Evolutionary conservation across 768 basidiomycete species (phyloP), one percentile per base, ranked within the genome.

Genomic region (Lactarius sanguifluus): DNA sequence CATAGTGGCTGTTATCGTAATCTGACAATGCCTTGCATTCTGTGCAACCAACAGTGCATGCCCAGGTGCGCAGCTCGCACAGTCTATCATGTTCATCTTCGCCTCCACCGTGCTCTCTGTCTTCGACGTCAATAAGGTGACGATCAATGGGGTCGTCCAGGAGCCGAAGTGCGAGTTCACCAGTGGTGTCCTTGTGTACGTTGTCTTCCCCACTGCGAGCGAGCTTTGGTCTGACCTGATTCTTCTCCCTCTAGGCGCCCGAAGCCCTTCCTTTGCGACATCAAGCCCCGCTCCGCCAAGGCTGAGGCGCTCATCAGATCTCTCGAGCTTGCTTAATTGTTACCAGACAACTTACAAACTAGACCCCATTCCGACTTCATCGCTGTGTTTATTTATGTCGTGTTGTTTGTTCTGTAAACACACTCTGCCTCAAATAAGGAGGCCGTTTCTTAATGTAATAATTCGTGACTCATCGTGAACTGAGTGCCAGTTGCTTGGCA

Each of bases 281-380:
- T 74, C n/a, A 67, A 64, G 62, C 73, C 73, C 6, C 69, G 73
- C 18, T 67, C 66, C 43, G 50, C 64, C 55, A 65, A 66, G 16
- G 60, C 72, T 1, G 67, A 70, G 54, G 54, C 59, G n/a, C 65
- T 71, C 30, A 54, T 72, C 40, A 30, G 52, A 16, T 52, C 67
- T 7, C 50, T 69, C 13, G 68, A 69, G 50, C 5, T 25, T 13
- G 25, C 25, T 23, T 47, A 10, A 47, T n/a, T 47, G 45, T 23
- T 9, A 5, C 12, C 10, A 47, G 45, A 25, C n/a, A n/a, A n/a
- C n/a, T n/a, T 8, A n/a, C 23, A 3, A 50, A 0, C 10, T 50
- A 50, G 47, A 23, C 13, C 38, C 38, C 38, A 40, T 25, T 13
- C 3, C 1, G 23, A 50, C 47, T 25, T 12, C 5, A 25, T 25